These are phyloP conservation scores for Benincasa hispida DNA, from an alignment of 306 rosid genomes.

Conservation along the genomic window DNA sequence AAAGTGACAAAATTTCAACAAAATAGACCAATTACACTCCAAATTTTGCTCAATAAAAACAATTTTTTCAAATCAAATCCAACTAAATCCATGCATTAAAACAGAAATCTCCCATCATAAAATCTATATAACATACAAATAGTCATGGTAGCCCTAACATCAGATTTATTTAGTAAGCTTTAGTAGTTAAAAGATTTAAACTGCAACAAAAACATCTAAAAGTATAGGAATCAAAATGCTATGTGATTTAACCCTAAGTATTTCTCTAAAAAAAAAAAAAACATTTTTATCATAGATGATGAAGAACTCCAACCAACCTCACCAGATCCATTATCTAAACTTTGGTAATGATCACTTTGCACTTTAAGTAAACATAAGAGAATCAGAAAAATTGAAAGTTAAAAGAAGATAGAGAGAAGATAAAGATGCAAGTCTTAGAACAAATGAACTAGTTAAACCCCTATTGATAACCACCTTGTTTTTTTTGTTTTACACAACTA, in stretches of 20 bases:
- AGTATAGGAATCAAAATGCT: neutral
- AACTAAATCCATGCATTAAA: too few species aligned
- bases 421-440: neutral
- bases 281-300: too few species aligned
- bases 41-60: too few species aligned
- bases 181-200: neutral
- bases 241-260: neutral
- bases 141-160: neutral
- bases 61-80: too few species aligned
- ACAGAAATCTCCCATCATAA: neutral
- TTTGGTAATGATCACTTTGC: neutral
- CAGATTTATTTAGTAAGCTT: neutral
- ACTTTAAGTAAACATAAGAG: neutral
- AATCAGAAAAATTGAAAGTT: neutral
- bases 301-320: neutral
- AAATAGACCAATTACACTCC: neutral
- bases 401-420: neutral
- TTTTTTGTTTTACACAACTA: too few species aligned
- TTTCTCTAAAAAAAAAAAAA: neutral
- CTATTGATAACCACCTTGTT: too few species aligned
- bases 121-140: neutral
- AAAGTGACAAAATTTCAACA: neutral
- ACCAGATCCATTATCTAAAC: neutral
- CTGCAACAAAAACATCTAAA: neutral
- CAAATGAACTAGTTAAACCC: neutral